phyloP scores from a whole-genome alignment of 2,329 filamentous ascomycete species.

The Tolypocladium cylindrosporum region DNA sequence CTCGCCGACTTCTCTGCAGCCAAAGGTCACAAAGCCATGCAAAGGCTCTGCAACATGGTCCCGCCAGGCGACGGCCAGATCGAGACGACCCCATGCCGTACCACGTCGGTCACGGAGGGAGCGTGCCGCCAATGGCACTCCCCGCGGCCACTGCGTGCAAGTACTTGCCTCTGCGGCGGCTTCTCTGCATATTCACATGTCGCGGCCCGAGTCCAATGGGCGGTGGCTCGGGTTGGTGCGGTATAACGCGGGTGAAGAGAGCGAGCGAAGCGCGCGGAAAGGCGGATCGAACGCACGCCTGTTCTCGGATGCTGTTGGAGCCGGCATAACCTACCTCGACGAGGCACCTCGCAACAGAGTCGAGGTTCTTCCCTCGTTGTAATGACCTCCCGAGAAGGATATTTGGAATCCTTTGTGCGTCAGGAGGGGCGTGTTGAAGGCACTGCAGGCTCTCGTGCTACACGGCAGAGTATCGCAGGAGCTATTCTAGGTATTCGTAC shows the following conservation, averaged over 20 bases:
- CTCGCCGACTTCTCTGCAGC: neutral
- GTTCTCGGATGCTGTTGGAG: neutral
- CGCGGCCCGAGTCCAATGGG: neutral
- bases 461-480: neutral
- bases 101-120: neutral
- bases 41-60: neutral
- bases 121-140: neutral
- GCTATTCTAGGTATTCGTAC: neutral
- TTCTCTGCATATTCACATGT: conserved; percentile 1
- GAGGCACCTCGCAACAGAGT: too few species aligned
- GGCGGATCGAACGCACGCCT: neutral
- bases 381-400: neutral
- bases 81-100: neutral
- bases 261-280: neutral
- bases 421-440: neutral
- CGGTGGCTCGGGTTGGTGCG: neutral
- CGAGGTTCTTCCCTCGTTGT: neutral
- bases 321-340: neutral
- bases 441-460: neutral
- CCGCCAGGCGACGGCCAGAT: neutral
- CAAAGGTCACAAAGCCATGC: neutral
- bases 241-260: neutral
- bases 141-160: neutral
- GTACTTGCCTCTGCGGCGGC: neutral
- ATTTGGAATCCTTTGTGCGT: neutral